Conservation (phyloP, 768 basidiomycete genomes). For the Exsudoporus frostii region DNA sequence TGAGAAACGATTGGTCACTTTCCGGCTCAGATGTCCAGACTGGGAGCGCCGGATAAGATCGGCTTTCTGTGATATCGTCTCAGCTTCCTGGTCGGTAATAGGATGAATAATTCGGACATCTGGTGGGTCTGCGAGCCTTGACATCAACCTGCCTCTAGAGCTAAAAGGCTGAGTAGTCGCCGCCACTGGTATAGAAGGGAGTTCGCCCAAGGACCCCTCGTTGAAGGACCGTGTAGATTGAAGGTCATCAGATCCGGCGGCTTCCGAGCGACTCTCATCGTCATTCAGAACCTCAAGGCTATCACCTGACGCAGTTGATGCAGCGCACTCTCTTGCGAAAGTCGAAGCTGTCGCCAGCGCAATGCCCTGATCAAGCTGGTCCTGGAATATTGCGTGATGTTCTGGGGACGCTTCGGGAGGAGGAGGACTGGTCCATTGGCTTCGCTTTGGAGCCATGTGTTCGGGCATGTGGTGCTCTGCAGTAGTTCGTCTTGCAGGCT, state of each 20-base stretch:
- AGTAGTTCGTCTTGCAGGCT: conserved; percentile 36
- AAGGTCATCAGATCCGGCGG: conserved; percentile 64
- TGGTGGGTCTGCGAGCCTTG: conserved; percentile 9
- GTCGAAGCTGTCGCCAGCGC: conserved; percentile 66
- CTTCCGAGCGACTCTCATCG: conserved; percentile 57
- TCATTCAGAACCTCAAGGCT: conserved; percentile 62
- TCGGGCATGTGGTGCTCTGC: conserved; percentile 44
- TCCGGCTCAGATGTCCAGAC: conserved; percentile 41
- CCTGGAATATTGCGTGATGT: conserved; percentile 66
- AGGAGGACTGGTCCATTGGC: conserved; percentile 84
- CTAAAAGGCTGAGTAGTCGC: conserved; percentile 6
- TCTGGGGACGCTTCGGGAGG: conserved; percentile 69
- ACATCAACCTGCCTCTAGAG: conserved; percentile 27
- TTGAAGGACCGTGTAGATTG: conserved; percentile 66
- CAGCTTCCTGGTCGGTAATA: conserved; percentile 4
- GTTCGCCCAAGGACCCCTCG: conserved; percentile 39
- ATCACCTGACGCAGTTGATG: conserved; percentile 53
- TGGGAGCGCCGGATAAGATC: conserved; percentile 43
- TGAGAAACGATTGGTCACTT: conserved; percentile 35
- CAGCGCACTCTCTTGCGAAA: conserved; percentile 53
- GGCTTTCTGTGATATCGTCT: conserved; percentile 29
- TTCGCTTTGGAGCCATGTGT: conserved; percentile 78
- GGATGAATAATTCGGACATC: conserved; percentile 3
- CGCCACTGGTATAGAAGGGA: conserved; percentile 11
- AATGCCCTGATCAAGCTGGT: conserved; percentile 60